Evolutionary conservation across 2,329 filamentous ascomycete species (phyloP), one percentile per base, ranked within the genome.

Genomic region (Fusarium phyllophilum): DNA sequence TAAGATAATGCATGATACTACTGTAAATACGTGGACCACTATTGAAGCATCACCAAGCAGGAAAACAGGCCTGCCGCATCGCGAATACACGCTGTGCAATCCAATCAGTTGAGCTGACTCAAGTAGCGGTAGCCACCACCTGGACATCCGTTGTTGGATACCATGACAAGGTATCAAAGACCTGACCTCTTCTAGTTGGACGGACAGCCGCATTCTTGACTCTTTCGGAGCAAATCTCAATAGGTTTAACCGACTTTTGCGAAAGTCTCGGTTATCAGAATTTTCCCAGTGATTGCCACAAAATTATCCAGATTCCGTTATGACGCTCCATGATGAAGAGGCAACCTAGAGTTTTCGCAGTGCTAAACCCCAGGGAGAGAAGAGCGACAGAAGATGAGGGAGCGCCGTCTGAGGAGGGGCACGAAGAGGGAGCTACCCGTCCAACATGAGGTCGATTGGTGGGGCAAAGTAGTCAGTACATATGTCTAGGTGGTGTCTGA

Each of bases 391-490:
- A 63, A 41, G 54, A 55, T 63, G 58, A 72, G 45, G 48, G 62
- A 74, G 36, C 46, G 58, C 49, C 71, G 49, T 52, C 56, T 55
- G 60, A 74, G 54, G 75, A 77, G 70, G 66, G 70, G 74, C 74
- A 76, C 36, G 56, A 49, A 70, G 62, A 68, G 55, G 49, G 33
- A 72, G 73, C 70, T 75, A 54, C 63, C 62, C 38, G 74, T 56
- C 58, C 64, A 66, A 55, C 38, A 26, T 65, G 61, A 68, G 48
- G 64, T 66, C 46, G 36, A 45, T 44, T 70, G 67, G 75, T 74
- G 75, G 76, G 75, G 75, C 70, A 75, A 66, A 57, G 75, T 77
- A 76, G 26, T n/a, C 0, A 36, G 9, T 68, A 77, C 75, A 36
- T 55, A 10, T 2, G 13, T n/a, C 6, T 12, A 4, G 20, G 42